Evolutionary conservation across 139 green algal genomes (phyloP), one percentile per base, ranked within the genome.

Genomic region (Chlorella sorokiniana): DNA sequence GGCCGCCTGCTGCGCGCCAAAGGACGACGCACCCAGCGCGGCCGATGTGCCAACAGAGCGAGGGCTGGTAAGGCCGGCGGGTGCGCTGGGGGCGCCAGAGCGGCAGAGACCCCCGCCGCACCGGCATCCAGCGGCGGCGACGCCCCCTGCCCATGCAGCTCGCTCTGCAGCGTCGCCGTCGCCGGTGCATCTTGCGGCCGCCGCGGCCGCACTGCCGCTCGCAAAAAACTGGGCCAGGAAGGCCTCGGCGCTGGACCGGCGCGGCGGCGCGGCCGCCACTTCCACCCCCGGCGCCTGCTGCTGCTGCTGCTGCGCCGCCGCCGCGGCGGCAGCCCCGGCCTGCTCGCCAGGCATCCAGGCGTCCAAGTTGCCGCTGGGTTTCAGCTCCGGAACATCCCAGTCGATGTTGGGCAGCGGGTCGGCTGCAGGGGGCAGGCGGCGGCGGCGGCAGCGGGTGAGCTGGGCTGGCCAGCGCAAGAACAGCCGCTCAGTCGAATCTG

Each of bases 331-430:
- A 69, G 62, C 62, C 38, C 62, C 31, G 38, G 54, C 25, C 54
- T 40, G 27, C 23, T 65, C 71, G 1, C 8, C n/a, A 20, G n/a
- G 16, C 37, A 79, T 52, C 37, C 69, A 5, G 10, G 25, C 23
- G 29, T 79, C 73, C 29, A 79, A 52, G 38, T 79, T 68, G 37
- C 52, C 73, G 27, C 37, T 56, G 8, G 73, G 52, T 4, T 51
- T 48, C 4, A 79, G 37, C 0, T 79, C 73, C 2, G 73, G 73
- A 22, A 79, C 73, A 0, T 79, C 73, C 73, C 73, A 79, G 54
- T 79, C 73, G 8, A 79, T 79, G 54, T 38, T 29, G 4, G 59
- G 73, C 14, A 79, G 38, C 54, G 38, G 37, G 37, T 23, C 25
- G 8, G 9, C 73, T 79, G 73, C 73, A 48, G 4, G 54, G 31